These are phyloP conservation scores for Gautieria morchelliformis DNA, from an alignment of 768 basidiomycete species.

Conservation along the genomic window DNA sequence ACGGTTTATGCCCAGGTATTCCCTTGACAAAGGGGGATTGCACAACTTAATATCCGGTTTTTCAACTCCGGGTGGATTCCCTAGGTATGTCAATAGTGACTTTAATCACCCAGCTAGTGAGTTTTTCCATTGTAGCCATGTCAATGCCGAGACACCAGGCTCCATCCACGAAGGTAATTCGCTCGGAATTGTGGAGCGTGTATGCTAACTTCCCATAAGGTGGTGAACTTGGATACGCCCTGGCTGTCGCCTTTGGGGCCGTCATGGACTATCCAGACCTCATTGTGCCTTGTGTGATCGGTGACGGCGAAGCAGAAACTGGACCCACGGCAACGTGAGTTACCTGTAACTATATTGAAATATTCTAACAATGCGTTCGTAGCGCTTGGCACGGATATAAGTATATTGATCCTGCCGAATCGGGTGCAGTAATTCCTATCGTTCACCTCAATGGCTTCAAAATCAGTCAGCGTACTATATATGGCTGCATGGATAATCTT, in stretches of 20 bases:
- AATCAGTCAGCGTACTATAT: slow-evolving; percentile 85
- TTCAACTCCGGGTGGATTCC: slow-evolving; percentile 77
- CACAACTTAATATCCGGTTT: slow-evolving; percentile 64
- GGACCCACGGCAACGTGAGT: slow-evolving; percentile 58
- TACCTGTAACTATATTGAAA: neutral
- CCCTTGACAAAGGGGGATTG: slow-evolving; percentile 48
- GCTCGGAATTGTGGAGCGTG: neutral
- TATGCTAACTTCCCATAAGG: neutral
- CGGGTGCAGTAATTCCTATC: slow-evolving; percentile 86
- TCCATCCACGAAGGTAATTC: slow-evolving; percentile 72
- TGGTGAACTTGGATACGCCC: slow-evolving; percentile 82
- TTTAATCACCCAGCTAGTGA: neutral
- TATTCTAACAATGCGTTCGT: neutral
- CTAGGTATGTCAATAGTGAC: slow-evolving; percentile 38
- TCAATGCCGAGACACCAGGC: slow-evolving; percentile 81
- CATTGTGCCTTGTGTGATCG: slow-evolving; percentile 72
- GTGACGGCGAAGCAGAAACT: slow-evolving; percentile 81
- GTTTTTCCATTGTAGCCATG: slow-evolving; percentile 34
- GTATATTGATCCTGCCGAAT: slow-evolving; percentile 84
- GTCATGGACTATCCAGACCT: slow-evolving; percentile 89
- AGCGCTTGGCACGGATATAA: slow-evolving; percentile 82
- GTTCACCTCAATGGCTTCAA: slow-evolving; percentile 85
- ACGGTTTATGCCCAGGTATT: slow-evolving; percentile 46
- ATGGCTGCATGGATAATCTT: slow-evolving; percentile 84
- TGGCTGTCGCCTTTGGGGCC: slow-evolving; percentile 77